Evolutionary conservation across 768 basidiomycete genomes (phyloP).

Genomic region (Russula brevipes): DNA sequence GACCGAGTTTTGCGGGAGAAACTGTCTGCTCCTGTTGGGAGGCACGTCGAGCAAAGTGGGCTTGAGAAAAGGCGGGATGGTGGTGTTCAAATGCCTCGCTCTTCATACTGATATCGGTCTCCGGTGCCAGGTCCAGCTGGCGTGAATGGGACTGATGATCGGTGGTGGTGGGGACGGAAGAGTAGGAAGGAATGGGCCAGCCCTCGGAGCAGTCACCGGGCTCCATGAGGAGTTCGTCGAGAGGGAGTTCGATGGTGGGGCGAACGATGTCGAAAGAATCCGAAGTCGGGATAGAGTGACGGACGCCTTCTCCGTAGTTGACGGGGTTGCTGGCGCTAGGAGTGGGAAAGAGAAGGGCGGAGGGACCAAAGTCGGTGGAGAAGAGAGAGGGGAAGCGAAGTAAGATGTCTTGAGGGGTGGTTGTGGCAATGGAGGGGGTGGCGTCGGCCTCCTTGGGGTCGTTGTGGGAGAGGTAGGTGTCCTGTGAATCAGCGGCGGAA

Average conservation of each 20-base stretch:
- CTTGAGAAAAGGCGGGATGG: conserved; percentile 32
- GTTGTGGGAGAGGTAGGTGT: conserved; percentile 37
- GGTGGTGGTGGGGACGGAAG: conserved; percentile 2
- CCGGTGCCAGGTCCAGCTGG: conserved; percentile 25
- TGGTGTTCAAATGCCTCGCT: conserved; percentile 25
- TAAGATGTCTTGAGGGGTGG: conserved; percentile 32
- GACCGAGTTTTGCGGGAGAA: conserved; percentile 54
- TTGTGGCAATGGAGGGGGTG: conserved; percentile 20
- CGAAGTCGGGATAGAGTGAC: conserved; percentile 38
- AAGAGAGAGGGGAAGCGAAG: conserved; percentile 74
- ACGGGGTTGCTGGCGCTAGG: conserved; percentile 62
- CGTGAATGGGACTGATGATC: conserved; percentile 21
- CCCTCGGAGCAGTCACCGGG: conserved; percentile 32
- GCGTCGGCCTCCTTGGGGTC: conserved; percentile 31
- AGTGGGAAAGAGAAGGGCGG: conserved; percentile 63
- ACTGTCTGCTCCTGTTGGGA: conserved; percentile 46
- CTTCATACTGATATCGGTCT: conserved; percentile 32
- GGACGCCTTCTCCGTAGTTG: conserved; percentile 76
- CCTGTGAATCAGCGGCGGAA: conserved; percentile 19
- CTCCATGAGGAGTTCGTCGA: conserved; percentile 73
- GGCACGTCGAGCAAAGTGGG: conserved; percentile 40
- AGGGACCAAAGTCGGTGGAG: conserved; percentile 69
- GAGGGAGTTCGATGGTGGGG: conserved; percentile 79
- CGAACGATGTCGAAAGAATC: conserved; percentile 59
- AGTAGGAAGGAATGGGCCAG: conserved; percentile 28